A percentile compares a stretch with the other conserved stretches of the same genome.
Conservation (phyloP, 2,329 filamentous ascomycete genomes). For the Cladophialophora immunda region DNA sequence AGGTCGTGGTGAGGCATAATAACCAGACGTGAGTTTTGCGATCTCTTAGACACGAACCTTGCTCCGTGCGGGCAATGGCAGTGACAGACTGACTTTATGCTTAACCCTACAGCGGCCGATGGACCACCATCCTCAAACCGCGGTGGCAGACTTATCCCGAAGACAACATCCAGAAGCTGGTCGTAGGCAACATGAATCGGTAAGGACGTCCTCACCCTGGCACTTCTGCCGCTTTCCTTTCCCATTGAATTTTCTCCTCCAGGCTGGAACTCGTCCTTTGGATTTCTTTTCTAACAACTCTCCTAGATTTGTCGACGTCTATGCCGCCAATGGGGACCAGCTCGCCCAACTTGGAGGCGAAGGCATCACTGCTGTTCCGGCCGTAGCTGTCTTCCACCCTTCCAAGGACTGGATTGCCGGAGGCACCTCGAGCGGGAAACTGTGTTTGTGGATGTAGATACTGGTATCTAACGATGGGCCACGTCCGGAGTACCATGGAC, state of each 20-base stretch:
- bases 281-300: neutral
- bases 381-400: constrained; percentile 89
- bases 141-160: constrained; percentile 87
- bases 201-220: constrained; percentile 12
- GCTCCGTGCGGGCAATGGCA: neutral
- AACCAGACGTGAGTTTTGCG: constrained; percentile 92
- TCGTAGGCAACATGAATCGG: constrained; percentile 96
- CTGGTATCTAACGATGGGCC: neutral
- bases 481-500: neutral
- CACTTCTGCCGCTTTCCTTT: neutral
- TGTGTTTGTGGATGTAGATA: constrained; percentile 83
- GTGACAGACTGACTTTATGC: neutral
- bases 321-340: constrained; percentile 81
- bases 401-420: constrained; percentile 90
- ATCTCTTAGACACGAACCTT: neutral
- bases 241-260: neutral
- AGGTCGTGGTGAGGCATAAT: constrained; percentile 78
- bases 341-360: constrained; percentile 87
- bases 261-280: neutral
- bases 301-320: constrained; percentile 84
- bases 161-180: constrained; percentile 85
- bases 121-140: constrained; percentile 68
- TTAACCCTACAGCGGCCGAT: constrained; percentile 33
- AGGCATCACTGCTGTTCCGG: constrained; percentile 93
- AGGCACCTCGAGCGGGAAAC: constrained; percentile 88